Evolutionary conservation across 139 green algal species (phyloP), one percentile per base, ranked within the genome.

Genomic region (Mychonastes homosphaera): DNA sequence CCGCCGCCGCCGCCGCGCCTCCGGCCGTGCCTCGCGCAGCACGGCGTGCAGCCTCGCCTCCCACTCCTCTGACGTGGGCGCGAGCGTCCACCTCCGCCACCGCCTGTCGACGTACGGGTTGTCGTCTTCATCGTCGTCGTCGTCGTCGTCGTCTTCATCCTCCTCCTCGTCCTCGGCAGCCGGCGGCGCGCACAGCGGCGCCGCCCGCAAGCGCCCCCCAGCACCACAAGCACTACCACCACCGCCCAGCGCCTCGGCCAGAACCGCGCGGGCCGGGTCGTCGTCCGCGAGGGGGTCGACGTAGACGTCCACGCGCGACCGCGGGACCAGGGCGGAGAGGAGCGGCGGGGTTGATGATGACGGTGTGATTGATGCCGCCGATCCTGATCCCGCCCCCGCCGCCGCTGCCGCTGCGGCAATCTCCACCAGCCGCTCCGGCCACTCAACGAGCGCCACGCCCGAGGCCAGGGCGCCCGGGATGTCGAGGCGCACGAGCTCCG

Each of bases 381-480:
- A 23, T 40, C 28, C 36, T 50, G 30, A 19, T 41, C 32, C 21
- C 51, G 43, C n/a, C 36, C n/a, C 33, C 18, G 4, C 23, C 57
- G 44, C 19, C 19, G 12, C 4, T 30, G 32, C n/a, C 27, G 32
- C 46, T 57, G 21, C 24, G 19, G 13, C 33, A 10, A 3, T 35
- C 26, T 63, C 44, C 8, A 65, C 45, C 55, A 87, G 66, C 19
- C 75, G 55, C 28, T 84, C 75, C 8, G 77, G 41, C 80, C 80
- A 87, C 56, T 87, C 80, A 21, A 87, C 55, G 1, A 87, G 66
- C 40, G 44, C 70, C 0, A 85, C 73, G 3, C 63, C 80, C 4
- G 40, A 45, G 1, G 18, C 46, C 15, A 88, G 60, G 2, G 74
- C 71, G 0, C 54, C 28, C 12, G 32, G 18, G 21, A 86, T 52